Evolutionary conservation across 179 eudicot genomes (phyloP).

Genomic region (Silene coronaria): DNA sequence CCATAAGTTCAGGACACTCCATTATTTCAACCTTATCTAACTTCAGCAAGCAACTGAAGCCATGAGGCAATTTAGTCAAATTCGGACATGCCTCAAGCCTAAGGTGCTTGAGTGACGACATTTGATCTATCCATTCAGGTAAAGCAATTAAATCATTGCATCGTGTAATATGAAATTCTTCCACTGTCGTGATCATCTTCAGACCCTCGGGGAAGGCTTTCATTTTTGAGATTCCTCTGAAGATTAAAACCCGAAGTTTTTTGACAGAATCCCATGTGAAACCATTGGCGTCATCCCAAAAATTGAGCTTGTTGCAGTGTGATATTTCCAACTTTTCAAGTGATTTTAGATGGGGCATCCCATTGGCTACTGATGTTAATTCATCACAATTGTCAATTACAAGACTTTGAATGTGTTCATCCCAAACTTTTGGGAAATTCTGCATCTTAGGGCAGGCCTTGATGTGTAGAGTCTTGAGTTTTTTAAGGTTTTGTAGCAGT

Average conservation of each 20-base stretch:
- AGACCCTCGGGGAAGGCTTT: not conserved
- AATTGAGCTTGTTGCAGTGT: conserved; percentile 11
- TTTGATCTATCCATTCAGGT: conserved; percentile 13
- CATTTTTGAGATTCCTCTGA: conserved; percentile 16
- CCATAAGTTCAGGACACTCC: conserved; percentile 14
- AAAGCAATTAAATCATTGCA: not conserved
- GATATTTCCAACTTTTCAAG: conserved; percentile 9
- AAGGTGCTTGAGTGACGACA: conserved; percentile 6
- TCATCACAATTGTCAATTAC: conserved; percentile 12
- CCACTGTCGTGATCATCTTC: not conserved
- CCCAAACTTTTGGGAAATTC: conserved; percentile 12
- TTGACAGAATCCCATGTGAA: conserved; percentile 1
- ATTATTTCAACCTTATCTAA: conserved; percentile 9
- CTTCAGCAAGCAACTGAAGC: not conserved
- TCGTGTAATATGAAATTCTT: not conserved
- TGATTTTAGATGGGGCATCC: not conserved
- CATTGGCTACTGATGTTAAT: conserved; percentile 4
- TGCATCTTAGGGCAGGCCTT: conserved; percentile 3
- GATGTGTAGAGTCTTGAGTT: conserved; percentile 4
- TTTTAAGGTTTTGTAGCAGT: conserved; percentile 2
- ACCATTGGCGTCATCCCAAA: conserved; percentile 6
- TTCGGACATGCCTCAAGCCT: conserved; percentile 9
- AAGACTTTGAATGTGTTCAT: conserved; percentile 6
- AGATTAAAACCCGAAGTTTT: not conserved
- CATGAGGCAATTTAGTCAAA: not conserved